Conservation (phyloP, 306 rosid species). For the Lathyrus sativus region DNA sequence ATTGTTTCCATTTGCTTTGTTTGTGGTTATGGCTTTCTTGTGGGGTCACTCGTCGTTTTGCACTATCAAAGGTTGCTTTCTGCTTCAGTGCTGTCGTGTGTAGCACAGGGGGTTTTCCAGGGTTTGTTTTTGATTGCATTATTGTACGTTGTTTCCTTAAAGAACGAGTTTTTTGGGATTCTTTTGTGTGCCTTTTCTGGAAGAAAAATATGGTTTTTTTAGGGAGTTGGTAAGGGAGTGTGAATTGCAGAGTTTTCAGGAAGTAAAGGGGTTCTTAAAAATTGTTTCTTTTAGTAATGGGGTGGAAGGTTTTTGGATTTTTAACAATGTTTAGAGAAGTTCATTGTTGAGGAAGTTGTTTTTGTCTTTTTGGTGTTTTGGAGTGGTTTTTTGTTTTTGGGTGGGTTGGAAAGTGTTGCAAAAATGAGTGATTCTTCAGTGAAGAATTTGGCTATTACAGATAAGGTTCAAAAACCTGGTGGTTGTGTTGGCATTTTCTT, state of each 20-base stretch:
- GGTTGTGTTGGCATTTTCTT: constrained; percentile 90
- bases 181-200: constrained; percentile 4
- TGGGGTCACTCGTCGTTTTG: constrained; percentile 47
- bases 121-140: constrained; percentile 42
- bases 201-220: constrained; percentile 17
- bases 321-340: constrained; percentile 22
- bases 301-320: background rate
- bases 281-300: background rate
- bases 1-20: no score
- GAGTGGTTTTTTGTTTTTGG: no score
- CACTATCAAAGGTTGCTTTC: constrained; percentile 48
- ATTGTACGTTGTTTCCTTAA: constrained; percentile 36
- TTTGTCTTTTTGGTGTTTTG: constrained; percentile 1
- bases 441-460: constrained; percentile 63
- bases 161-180: constrained; percentile 18
- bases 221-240: constrained; percentile 17
- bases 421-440: constrained; percentile 66
- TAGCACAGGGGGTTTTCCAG: constrained; percentile 35
- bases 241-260: constrained; percentile 21
- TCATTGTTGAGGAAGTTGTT: constrained; percentile 28
- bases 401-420: background rate
- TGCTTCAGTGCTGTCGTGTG: constrained; percentile 38
- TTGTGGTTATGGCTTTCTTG: no score
- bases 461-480: constrained; percentile 66
- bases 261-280: background rate